These are phyloP conservation scores for Dioscorea cayenensis DNA, from an alignment of 116 monocot genomes.

Conservation along the genomic window DNA sequence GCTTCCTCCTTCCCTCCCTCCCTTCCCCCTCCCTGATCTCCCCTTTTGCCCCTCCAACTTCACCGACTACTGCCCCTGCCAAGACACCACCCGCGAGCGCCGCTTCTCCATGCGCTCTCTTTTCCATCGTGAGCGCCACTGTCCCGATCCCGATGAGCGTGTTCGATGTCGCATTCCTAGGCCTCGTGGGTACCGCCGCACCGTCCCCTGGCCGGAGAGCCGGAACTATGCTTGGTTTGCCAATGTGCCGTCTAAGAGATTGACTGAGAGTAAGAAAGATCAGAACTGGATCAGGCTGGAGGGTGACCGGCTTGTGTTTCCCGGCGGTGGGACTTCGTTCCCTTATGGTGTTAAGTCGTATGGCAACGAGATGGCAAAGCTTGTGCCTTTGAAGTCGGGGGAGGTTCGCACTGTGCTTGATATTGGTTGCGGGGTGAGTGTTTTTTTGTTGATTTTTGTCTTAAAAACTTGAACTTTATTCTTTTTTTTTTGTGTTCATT, in stretches of 20 bases:
- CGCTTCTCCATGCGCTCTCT: slow-evolving; percentile 29
- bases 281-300: slow-evolving; percentile 73
- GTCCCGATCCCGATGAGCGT: slow-evolving; percentile 26
- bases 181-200: slow-evolving; percentile 47
- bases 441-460: neutral
- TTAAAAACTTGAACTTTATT: no score
- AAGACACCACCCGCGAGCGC: slow-evolving; percentile 58
- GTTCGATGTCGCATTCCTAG: slow-evolving; percentile 48
- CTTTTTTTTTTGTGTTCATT: no score
- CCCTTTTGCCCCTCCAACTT: slow-evolving; percentile 59
- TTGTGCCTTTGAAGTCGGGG: slow-evolving; percentile 50
- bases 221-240: slow-evolving; percentile 56
- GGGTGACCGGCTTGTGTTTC: slow-evolving; percentile 68
- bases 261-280: slow-evolving; percentile 51
- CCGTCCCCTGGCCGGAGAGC: slow-evolving; percentile 61
- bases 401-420: slow-evolving; percentile 62
- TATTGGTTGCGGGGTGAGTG: slow-evolving; percentile 74
- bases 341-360: slow-evolving; percentile 58
- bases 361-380: slow-evolving; percentile 37
- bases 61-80: slow-evolving; percentile 83
- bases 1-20: slow-evolving; percentile 5
- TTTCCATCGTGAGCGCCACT: slow-evolving; percentile 62
- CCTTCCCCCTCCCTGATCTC: slow-evolving; percentile 18
- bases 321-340: slow-evolving; percentile 85
- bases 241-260: slow-evolving; percentile 60